Conservation (phyloP, 2,329 filamentous ascomycete genomes). For the Piedraia hortae region DNA sequence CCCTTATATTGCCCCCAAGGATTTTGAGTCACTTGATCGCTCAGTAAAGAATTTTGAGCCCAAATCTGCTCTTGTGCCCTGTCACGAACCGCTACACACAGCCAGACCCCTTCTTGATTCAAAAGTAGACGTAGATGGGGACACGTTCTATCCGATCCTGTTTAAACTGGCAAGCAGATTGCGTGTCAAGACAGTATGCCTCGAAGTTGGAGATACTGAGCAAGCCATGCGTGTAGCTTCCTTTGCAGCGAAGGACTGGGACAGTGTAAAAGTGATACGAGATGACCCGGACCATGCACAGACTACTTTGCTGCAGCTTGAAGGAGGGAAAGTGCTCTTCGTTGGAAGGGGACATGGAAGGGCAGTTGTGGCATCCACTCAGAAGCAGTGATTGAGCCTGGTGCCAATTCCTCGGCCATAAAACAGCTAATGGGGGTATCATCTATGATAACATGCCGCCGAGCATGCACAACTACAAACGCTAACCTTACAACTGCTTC, state of each 20-base stretch:
- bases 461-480: too few relatives aligned
- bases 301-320: too few relatives aligned
- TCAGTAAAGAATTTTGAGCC: constrained; percentile 70
- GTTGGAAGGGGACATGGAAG: too few relatives aligned
- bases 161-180: constrained; percentile 26
- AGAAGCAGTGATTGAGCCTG: too few relatives aligned
- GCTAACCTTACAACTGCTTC: too few relatives aligned
- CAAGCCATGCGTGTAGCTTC: constrained; percentile 38
- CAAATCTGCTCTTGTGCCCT: constrained; percentile 45
- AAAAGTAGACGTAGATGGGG: constrained; percentile 8
- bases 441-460: too few relatives aligned
- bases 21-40: constrained; percentile 34
- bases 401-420: too few relatives aligned
- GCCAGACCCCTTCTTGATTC: background rate
- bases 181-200: constrained; percentile 27
- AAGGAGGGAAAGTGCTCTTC: too few relatives aligned
- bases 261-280: too few relatives aligned
- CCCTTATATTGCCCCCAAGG: constrained; percentile 51
- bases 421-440: too few relatives aligned
- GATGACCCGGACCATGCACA: too few relatives aligned
- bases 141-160: constrained; percentile 42
- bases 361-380: too few relatives aligned
- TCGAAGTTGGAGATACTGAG: constrained; percentile 43
- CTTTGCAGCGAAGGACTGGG: constrained; percentile 21
- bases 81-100: background rate